phyloP scores from a whole-genome alignment of 2,329 filamentous ascomycete species.

The Thielaviopsis punctulata region DNA sequence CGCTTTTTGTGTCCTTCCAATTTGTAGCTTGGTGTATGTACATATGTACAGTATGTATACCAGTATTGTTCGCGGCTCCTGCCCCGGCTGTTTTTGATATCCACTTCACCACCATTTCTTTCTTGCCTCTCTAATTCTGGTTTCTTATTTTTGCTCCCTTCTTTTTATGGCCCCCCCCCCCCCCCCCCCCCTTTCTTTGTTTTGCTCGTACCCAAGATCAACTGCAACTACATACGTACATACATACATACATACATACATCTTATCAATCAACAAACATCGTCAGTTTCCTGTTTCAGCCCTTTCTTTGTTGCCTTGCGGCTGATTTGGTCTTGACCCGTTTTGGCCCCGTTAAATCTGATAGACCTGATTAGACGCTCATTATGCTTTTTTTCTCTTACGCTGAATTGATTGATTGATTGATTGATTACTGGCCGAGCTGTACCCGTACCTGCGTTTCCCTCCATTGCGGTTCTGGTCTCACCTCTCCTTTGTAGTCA shows the following conservation, averaged over 20 bases:
- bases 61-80: no score
- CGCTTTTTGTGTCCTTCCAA: background rate
- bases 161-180: background rate
- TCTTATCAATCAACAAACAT: no score
- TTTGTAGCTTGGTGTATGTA: no score
- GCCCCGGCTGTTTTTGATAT: background rate
- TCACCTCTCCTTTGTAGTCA: background rate
- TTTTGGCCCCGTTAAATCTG: background rate
- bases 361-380: background rate
- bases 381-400: background rate
- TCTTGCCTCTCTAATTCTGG: no score
- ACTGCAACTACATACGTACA: no score
- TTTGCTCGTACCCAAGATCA: no score
- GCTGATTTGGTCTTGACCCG: background rate
- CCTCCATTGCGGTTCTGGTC: background rate
- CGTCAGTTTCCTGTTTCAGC: no score
- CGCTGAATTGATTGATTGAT: background rate
- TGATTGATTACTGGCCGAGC: background rate
- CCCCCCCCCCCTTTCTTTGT: slow-evolving; percentile 1
- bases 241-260: no score
- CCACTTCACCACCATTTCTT: background rate
- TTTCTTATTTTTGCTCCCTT: background rate
- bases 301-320: no score
- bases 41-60: no score
- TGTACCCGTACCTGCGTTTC: background rate